phyloP scores from a whole-genome alignment of 2,329 filamentous ascomycete genomes.

The Tolypocladium capitatum region DNA sequence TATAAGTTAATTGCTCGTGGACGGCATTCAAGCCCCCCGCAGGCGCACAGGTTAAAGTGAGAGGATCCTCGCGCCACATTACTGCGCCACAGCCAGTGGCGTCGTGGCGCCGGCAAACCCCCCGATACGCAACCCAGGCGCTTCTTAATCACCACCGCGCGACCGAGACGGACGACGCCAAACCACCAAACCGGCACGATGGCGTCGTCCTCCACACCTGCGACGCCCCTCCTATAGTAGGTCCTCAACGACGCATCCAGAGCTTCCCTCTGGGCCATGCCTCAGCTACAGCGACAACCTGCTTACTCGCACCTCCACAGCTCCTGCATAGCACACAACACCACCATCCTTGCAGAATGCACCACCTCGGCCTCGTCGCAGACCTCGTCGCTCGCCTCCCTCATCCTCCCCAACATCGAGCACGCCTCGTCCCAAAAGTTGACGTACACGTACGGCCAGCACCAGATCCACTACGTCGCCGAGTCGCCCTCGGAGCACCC shows the following conservation, averaged over 20 bases:
- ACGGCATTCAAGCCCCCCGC: not conserved
- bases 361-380: conserved; percentile 73
- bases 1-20: not conserved
- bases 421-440: conserved; percentile 73
- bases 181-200: conserved; percentile 24
- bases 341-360: conserved; percentile 87
- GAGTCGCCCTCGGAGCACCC: conserved; percentile 60
- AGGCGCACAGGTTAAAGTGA: too few species aligned
- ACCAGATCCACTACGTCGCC: conserved; percentile 93
- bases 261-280: not conserved
- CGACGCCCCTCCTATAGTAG: conserved; percentile 63
- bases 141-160: not conserved
- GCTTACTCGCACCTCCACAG: conserved; percentile 27
- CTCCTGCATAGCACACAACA: conserved; percentile 87
- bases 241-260: conserved; percentile 14
- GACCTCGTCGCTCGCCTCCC: conserved; percentile 74
- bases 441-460: conserved; percentile 82
- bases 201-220: conserved; percentile 57
- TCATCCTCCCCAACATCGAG: conserved; percentile 90
- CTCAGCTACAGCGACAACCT: not conserved
- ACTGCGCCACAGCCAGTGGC: not conserved
- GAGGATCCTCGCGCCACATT: not conserved
- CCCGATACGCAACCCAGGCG: not conserved
- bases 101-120: not conserved
- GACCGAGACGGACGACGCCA: not conserved